Percentiles rank a stretch among this genome's conserved stretches.
Conservation (phyloP, 164 flowering plant genomes). For the Cinnamomum micranthum region DNA sequence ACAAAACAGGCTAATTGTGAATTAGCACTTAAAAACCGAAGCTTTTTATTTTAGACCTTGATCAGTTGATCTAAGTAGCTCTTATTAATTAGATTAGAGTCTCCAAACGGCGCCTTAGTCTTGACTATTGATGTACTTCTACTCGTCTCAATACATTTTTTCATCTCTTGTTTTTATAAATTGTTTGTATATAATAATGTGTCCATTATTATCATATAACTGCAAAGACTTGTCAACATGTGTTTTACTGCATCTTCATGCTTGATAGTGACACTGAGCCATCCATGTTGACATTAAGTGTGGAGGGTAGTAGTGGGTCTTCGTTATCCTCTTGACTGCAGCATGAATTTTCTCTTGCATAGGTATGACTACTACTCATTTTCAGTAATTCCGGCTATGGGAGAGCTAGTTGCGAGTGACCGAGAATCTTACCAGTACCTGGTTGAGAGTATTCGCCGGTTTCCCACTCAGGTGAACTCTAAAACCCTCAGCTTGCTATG, state of each 20-base stretch:
- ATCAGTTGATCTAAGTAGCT: too few species aligned
- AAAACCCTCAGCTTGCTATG: neutral
- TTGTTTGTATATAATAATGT: neutral
- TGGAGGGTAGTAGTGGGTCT: neutral
- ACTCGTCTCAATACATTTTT: too few species aligned
- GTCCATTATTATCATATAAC: neutral
- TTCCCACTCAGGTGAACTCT: slow-evolving; percentile 69
- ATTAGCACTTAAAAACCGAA: too few species aligned
- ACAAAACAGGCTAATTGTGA: too few species aligned
- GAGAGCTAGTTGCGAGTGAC: slow-evolving; percentile 89
- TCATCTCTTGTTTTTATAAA: too few species aligned
- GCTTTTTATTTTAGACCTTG: too few species aligned
- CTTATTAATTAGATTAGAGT: too few species aligned
- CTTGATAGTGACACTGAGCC: neutral
- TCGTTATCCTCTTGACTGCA: neutral
- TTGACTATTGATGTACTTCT: too few species aligned
- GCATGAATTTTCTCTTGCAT: slow-evolving; percentile 11
- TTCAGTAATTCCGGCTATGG: slow-evolving; percentile 77
- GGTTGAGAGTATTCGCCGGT: slow-evolving; percentile 91
- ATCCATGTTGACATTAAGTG: neutral
- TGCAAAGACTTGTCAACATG: neutral
- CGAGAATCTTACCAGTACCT: slow-evolving; percentile 87
- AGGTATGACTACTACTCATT: slow-evolving; percentile 93
- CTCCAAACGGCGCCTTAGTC: too few species aligned
- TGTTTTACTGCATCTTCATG: neutral